Percentiles rank a stretch among this genome's conserved stretches.
Evolutionary conservation across 805 yeast genomes (phyloP).

Genomic region (Starmerella stellata): DNA sequence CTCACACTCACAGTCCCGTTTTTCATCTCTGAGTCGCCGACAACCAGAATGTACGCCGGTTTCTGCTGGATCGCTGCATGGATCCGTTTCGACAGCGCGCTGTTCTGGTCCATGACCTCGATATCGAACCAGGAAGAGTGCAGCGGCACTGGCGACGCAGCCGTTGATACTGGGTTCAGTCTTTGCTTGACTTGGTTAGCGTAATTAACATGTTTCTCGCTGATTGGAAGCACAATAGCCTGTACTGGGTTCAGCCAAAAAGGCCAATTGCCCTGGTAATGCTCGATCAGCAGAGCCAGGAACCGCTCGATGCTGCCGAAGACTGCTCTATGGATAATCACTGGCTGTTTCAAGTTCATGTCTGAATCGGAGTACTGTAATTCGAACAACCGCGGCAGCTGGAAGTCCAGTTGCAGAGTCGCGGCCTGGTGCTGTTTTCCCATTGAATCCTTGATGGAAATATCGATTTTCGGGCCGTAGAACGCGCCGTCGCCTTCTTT

Average conservation of each 20-base stretch:
- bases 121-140: conserved; percentile 46
- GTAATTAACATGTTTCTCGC: conserved; percentile 37
- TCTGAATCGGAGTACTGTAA: conserved; percentile 40
- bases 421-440: conserved; percentile 85
- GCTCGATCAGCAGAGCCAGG: conserved; percentile 76
- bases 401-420: conserved; percentile 88
- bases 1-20: conserved; percentile 46
- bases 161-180: conserved; percentile 23
- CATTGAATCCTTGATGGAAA: conserved; percentile 59
- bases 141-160: conserved; percentile 33
- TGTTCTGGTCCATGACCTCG: conserved; percentile 57
- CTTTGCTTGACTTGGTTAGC: conserved; percentile 33
- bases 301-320: conserved; percentile 90
- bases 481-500: conserved; percentile 93
- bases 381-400: conserved; percentile 69
- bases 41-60: conserved; percentile 60
- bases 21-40: conserved; percentile 71
- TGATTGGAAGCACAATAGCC: conserved; percentile 59
- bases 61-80: conserved; percentile 61
- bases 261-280: conserved; percentile 88
- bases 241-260: conserved; percentile 93
- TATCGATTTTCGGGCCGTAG: conserved; percentile 57
- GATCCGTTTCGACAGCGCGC: conserved; percentile 63
- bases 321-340: conserved; percentile 91
- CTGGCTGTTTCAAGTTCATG: conserved; percentile 44